Conservation (phyloP, 306 rosid species). For the Pterocarpus macrocarpus region DNA sequence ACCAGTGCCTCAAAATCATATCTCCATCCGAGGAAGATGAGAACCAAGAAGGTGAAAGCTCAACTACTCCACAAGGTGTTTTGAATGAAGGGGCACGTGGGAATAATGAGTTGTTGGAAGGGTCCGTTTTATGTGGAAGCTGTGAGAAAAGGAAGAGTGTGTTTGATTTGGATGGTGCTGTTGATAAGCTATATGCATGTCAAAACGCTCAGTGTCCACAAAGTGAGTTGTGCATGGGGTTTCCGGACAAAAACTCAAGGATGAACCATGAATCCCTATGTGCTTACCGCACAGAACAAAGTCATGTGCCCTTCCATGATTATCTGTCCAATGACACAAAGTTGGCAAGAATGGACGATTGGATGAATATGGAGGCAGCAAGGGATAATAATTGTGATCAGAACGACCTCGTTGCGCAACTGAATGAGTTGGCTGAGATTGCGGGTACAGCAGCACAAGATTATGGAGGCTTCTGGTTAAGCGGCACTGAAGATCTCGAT, state of each 20-base stretch:
- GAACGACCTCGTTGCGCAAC: neutral
- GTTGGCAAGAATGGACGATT: conserved; percentile 46
- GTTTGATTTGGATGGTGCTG: conserved; percentile 40
- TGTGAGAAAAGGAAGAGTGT: conserved; percentile 50
- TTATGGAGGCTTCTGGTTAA: conserved; percentile 50
- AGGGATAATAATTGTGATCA: conserved; percentile 39
- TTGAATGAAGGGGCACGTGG: neutral
- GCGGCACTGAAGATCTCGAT: conserved; percentile 39
- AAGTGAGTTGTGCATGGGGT: conserved; percentile 46
- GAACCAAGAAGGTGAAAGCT: conserved; percentile 2
- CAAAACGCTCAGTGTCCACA: conserved; percentile 44
- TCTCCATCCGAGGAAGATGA: conserved; percentile 1
- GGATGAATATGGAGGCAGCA: conserved; percentile 58
- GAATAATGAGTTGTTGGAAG: too few species aligned
- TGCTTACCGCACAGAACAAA: conserved; percentile 14
- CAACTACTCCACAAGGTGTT: neutral
- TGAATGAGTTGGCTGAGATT: conserved; percentile 17
- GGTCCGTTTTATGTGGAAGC: neutral
- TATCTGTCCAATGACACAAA: conserved; percentile 24
- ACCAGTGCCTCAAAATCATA: conserved; percentile 45
- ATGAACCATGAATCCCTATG: conserved; percentile 44
- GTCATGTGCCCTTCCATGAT: conserved; percentile 10
- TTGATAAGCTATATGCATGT: conserved; percentile 28
- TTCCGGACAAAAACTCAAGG: conserved; percentile 52
- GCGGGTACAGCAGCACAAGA: conserved; percentile 33